phyloP scores from a whole-genome alignment of 345 rosid genomes.

The Trapa bicornis region DNA sequence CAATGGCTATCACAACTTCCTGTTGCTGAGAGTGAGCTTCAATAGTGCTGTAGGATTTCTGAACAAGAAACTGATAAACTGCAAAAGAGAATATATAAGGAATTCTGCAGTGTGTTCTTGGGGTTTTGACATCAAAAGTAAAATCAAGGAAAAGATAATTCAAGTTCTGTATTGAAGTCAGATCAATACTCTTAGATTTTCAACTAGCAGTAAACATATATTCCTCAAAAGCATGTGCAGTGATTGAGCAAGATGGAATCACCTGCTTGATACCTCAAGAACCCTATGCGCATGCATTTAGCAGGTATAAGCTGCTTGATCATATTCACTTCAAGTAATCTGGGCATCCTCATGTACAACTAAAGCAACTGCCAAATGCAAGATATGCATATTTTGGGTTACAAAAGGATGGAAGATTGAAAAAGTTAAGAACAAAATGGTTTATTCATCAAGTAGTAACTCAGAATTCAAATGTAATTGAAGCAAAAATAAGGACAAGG shows the following conservation, averaged over 20 bases:
- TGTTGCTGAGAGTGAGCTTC: conserved; percentile 57
- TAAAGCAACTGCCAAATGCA: background rate
- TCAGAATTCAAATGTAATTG: background rate
- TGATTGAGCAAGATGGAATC: background rate
- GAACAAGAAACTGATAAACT: conserved; percentile 24
- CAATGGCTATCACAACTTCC: conserved; percentile 81
- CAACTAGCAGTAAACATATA: background rate
- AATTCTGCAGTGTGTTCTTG: background rate
- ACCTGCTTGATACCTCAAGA: conserved; percentile 13
- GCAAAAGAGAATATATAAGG: conserved; percentile 8
- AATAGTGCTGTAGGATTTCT: conserved; percentile 24
- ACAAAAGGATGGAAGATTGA: background rate
- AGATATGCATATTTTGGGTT: background rate
- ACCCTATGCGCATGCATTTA: conserved; percentile 10
- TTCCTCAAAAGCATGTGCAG: background rate
- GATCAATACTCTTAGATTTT: background rate
- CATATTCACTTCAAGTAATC: conserved; percentile 15
- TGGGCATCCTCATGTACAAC: background rate
- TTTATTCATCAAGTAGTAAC: background rate
- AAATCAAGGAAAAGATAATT: background rate
- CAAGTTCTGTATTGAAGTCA: background rate
- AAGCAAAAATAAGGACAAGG: background rate
- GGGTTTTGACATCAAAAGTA: background rate
- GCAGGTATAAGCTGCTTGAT: conserved; percentile 19
- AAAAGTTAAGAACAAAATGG: background rate